Percentiles rank a stretch among this genome's conserved stretches.
Conservation (phyloP, 2,329 filamentous ascomycete species). For the Phyllosticta capitalensis region DNA sequence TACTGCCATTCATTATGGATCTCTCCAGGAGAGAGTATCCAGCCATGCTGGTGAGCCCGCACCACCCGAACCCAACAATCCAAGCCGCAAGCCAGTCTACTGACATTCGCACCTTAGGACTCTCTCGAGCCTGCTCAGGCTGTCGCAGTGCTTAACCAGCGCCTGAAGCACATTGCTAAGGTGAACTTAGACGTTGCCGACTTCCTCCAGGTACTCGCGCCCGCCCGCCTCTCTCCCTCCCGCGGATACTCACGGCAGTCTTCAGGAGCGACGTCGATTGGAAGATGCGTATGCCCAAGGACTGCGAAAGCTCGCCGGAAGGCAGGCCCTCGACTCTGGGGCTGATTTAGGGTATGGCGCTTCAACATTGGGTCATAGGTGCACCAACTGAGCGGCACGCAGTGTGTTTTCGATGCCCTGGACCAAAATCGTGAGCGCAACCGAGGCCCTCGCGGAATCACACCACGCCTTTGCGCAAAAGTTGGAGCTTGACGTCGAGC, state of each 20-base stretch:
- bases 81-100: slow-evolving; percentile 15
- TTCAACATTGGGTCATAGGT: slow-evolving; percentile 14
- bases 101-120: slow-evolving; percentile 45
- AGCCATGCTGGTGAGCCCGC: slow-evolving; percentile 71
- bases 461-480: slow-evolving; percentile 72
- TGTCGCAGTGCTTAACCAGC: slow-evolving; percentile 71
- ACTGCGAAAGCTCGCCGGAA: slow-evolving; percentile 69
- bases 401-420: slow-evolving; percentile 88
- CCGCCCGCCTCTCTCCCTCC: not conserved
- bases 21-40: slow-evolving; percentile 86
- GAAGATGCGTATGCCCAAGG: slow-evolving; percentile 83
- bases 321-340: slow-evolving; percentile 62
- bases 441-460: slow-evolving; percentile 71
- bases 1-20: slow-evolving; percentile 35
- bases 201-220: slow-evolving; percentile 76
- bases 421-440: slow-evolving; percentile 74
- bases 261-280: slow-evolving; percentile 79
- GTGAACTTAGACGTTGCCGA: slow-evolving; percentile 89
- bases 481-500: slow-evolving; percentile 83
- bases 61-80: slow-evolving; percentile 15
- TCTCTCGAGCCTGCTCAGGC: slow-evolving; percentile 74
- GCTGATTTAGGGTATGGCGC: slow-evolving; percentile 74
- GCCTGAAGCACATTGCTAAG: slow-evolving; percentile 75
- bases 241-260: slow-evolving; percentile 8
- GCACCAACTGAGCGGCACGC: slow-evolving; percentile 12